Base-by-base conservation (phyloP, 2,329 filamentous ascomycete species). In the Hortaea sp. region DNA sequence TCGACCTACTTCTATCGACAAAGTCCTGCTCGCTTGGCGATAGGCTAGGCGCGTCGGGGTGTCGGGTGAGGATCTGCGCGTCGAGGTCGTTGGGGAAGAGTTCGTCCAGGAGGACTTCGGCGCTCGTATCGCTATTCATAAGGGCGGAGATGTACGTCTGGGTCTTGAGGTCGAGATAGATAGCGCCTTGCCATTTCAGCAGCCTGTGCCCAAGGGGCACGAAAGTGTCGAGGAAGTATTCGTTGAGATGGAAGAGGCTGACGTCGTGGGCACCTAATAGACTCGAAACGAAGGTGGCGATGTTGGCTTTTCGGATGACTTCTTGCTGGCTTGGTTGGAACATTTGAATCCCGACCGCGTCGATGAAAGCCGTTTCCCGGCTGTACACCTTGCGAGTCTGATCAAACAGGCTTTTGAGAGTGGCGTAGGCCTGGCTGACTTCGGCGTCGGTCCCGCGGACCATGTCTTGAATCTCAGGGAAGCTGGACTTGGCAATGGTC, bases 81-180 rank as follows among this genome's bases (percentile, higher is more conserved):
- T 76, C 74, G 39, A 82, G 65, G 49, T 78, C 71, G 29, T 70
- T 62, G 0, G 78, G 78, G 54, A 84, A 83, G 0, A 82, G 63
- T 44, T 79, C 73, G 46, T 76, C 72, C 29, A 83, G 63, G 29
- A 81, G 67, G 38, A 79, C 72, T 13, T 77, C 74, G 42, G 74
- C 72, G 2, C 70, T 68, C 29, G 70, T 72, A 45, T 79, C 73
- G 38, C 72, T 73, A 55, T 73, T 76, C 52, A 76, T 73, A 56
- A 79, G 69, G 4, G 76, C 75, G 4, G 77, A 78, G 46, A 83
- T 78, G 55, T 81, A 83, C 10, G 79, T 78, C 59, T 83, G 80
- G 1, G 80, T 82, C 63, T 84, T 84, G 12, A 84, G 64, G 50
- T 82, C 79, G 10, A 83, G 68, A 53, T 76, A 81, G 28, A 84